Evolutionary conservation across 2,329 filamentous ascomycete genomes (phyloP), one percentile per base, ranked within the genome.

Genomic region (Xenoacremonium recifei): DNA sequence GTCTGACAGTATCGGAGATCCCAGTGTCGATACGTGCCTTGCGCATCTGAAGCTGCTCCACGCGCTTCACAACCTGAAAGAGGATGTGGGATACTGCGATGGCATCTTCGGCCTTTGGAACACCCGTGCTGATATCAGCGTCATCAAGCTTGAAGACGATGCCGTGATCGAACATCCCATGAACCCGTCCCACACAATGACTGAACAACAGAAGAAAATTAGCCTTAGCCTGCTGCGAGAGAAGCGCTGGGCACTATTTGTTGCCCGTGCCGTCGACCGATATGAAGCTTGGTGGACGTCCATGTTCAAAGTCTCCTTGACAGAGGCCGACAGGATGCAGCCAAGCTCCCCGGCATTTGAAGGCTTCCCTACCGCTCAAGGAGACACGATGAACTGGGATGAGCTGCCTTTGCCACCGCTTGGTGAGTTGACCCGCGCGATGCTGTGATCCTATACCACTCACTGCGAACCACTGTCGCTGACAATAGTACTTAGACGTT

Each of bases 211-310:
- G 4, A 48, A 46, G 31, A 47, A 46, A 13, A 29, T 47, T 6
- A 27, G 68, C 2, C 63, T 77, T 4, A 71, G 73, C 20, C 70
- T 71, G 29, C 65, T 85, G 13, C 69, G 77, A 4, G 82, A 87
- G 63, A 85, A 85, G 63, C 66, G 84, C 55, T 88, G 84, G 84
- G 74, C 76, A 2, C 58, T 87, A 12, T 87, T 80, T 53, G 73
- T 86, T 4, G 70, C 78, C 2, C 72, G 79, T 42, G 84, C 84
- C 1, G 82, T 79, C 0, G 74, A 80, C 34, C 70, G 84, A 6
- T 88, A 85, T 49, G 69, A 76, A 36, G 58, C 59, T 3, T 88
- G 84, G 84, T 83, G 79, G 73, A 31, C 44, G 2, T 35, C 42
- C 3, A 32, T 57, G 6, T 31, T 31, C 16, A 42, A 47, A 6